phyloP scores from a whole-genome alignment of 2,329 filamentous ascomycete species.

The Stagonosporopsis cucurbitacearum region DNA sequence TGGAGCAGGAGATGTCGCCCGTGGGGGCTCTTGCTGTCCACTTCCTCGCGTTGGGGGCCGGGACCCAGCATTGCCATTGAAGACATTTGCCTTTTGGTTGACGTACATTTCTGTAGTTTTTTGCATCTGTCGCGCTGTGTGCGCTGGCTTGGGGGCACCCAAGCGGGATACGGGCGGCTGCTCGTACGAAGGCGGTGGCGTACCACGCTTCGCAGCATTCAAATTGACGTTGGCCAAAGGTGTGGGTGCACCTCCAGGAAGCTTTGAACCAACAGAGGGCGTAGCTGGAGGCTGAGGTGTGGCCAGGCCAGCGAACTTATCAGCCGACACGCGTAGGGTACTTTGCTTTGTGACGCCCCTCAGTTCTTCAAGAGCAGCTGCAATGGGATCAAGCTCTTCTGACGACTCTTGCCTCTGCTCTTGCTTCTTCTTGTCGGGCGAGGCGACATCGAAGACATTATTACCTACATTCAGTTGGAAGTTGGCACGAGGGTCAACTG shows the following conservation, averaged over 20 bases:
- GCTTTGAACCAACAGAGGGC: constrained; percentile 47
- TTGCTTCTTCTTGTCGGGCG: constrained; percentile 67
- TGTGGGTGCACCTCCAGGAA: constrained; percentile 52
- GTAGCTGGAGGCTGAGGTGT: constrained; percentile 70
- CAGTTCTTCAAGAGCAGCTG: constrained; percentile 87
- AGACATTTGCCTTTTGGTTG: constrained; percentile 81
- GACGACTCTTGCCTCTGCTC: constrained; percentile 52
- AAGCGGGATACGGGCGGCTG: constrained; percentile 71
- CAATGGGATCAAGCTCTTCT: constrained; percentile 85
- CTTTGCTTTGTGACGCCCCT: constrained; percentile 87
- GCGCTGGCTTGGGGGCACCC: constrained; percentile 87
- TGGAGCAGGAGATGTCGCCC: constrained; percentile 71
- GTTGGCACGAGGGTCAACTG: constrained; percentile 89
- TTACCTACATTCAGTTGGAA: constrained; percentile 93
- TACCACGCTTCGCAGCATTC: constrained; percentile 69
- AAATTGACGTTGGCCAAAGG: constrained; percentile 54
- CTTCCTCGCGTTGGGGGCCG: constrained; percentile 64
- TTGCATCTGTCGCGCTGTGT: constrained; percentile 94
- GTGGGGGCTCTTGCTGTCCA: constrained; percentile 53
- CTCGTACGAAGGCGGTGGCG: constrained; percentile 88
- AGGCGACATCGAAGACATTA: constrained; percentile 92
- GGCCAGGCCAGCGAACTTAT: constrained; percentile 90
- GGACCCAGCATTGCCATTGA: constrained; percentile 58
- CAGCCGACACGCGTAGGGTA: constrained; percentile 85
- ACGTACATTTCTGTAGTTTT: constrained; percentile 90